Evolutionary conservation across 1,139 yeast species (phyloP).

Genomic region (Arxiozyma heterogenica): DNA sequence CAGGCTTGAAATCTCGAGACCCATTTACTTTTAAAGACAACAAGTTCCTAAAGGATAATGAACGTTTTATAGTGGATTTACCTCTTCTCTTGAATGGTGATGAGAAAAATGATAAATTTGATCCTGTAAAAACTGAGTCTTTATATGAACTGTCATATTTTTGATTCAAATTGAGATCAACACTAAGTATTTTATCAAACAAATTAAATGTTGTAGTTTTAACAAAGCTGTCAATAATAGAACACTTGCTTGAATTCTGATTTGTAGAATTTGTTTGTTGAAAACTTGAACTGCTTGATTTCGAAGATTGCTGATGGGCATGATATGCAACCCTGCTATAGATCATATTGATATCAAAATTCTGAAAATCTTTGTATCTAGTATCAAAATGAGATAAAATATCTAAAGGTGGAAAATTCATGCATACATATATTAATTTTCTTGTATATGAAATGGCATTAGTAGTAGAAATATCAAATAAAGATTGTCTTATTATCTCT

Average conservation of each 20-base stretch:
- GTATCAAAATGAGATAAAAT: constrained; percentile 11
- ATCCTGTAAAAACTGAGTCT: neutral
- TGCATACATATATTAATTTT: constrained; percentile 16
- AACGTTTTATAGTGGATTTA: constrained; percentile 2
- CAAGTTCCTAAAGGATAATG: constrained; percentile 1
- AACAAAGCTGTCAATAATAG: constrained; percentile 4
- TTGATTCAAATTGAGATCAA: neutral
- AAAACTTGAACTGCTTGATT: neutral
- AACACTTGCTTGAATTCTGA: neutral
- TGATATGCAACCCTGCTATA: neutral
- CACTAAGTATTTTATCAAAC: neutral
- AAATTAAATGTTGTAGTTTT: constrained; percentile 2
- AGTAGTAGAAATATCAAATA: constrained; percentile 8
- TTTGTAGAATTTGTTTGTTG: neutral
- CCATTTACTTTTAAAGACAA: neutral
- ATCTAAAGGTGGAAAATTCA: constrained; percentile 17
- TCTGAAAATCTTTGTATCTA: constrained; percentile 6
- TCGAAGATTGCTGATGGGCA: neutral
- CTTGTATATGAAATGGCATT: constrained; percentile 11
- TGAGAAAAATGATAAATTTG: neutral
- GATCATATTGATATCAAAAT: neutral
- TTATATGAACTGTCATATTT: neutral
- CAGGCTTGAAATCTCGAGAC: neutral
- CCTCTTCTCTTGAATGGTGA: neutral
- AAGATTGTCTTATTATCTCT: constrained; percentile 8